These are phyloP conservation scores for Aspergillus arachidicola DNA, from an alignment of 2,329 filamentous ascomycete species.

Conservation along the genomic window DNA sequence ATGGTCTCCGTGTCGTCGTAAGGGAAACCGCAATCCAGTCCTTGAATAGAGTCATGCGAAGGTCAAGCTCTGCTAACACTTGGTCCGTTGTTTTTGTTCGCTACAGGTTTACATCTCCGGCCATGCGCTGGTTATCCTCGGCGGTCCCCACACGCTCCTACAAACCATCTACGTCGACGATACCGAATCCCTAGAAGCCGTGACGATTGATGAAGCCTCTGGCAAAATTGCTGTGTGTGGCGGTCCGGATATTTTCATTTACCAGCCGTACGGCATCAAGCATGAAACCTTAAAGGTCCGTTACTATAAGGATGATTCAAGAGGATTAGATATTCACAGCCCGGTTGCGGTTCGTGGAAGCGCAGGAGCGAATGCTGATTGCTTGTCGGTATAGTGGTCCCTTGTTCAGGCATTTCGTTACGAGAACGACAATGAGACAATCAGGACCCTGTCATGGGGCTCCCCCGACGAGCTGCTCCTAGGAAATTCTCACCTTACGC, in stretches of 20 bases:
- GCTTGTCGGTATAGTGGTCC: slow-evolving; percentile 53
- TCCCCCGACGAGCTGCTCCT: slow-evolving; percentile 80
- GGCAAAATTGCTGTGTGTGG: slow-evolving; percentile 84
- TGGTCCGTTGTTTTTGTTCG: slow-evolving; percentile 15
- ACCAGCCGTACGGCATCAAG: slow-evolving; percentile 71
- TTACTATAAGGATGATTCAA: slow-evolving; percentile 8
- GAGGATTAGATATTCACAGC: background rate
- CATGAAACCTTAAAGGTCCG: slow-evolving; percentile 74
- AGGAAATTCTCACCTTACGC: slow-evolving; percentile 68
- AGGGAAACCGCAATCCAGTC: slow-evolving; percentile 31
- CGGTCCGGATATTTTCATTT: slow-evolving; percentile 68
- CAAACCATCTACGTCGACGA: slow-evolving; percentile 92
- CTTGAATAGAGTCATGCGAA: background rate
- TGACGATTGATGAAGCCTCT: slow-evolving; percentile 77
- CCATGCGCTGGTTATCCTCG: slow-evolving; percentile 81
- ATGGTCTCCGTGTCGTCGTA: slow-evolving; percentile 72
- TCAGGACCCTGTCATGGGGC: slow-evolving; percentile 80
- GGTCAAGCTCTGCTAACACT: slow-evolving; percentile 9
- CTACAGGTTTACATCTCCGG: slow-evolving; percentile 83
- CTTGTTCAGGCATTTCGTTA: slow-evolving; percentile 56
- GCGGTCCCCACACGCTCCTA: slow-evolving; percentile 71
- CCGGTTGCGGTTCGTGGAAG: background rate
- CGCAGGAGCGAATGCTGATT: background rate
- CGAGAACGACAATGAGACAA: slow-evolving; percentile 45
- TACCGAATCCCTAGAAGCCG: slow-evolving; percentile 67